A percentile compares a stretch with the other conserved stretches of the same genome.
phyloP scores from a whole-genome alignment of 768 basidiomycete genomes.

The Phlebiopsis flavidoalba region DNA sequence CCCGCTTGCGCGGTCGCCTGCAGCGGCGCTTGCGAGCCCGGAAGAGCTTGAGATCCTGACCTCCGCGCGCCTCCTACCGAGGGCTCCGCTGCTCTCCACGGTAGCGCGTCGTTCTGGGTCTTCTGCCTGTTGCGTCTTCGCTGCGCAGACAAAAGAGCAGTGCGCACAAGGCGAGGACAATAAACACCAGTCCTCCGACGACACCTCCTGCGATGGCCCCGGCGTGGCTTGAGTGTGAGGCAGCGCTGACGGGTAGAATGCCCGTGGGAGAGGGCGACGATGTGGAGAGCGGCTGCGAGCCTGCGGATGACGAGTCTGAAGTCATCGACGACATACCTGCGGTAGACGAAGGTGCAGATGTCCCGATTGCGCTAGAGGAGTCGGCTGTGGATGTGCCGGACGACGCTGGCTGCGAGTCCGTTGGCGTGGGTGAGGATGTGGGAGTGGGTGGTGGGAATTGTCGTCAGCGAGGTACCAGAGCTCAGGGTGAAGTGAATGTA shows the following conservation, averaged over 20 bases:
- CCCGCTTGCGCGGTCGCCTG: background rate
- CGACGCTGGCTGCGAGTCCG: background rate
- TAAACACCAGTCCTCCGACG: slow-evolving; percentile 39
- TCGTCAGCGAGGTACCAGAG: background rate
- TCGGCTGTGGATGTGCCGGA: background rate
- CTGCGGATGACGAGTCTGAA: background rate
- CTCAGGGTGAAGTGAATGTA: background rate
- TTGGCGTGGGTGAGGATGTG: background rate
- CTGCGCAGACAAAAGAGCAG: slow-evolving; percentile 16
- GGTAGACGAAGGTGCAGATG: background rate
- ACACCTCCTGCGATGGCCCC: slow-evolving; percentile 48
- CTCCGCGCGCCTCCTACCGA: background rate
- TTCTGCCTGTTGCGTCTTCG: background rate
- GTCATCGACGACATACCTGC: background rate
- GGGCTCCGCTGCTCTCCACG: background rate
- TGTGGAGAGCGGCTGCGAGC: background rate
- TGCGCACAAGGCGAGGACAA: slow-evolving; percentile 30
- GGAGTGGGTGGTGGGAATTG: background rate
- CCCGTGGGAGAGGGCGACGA: slow-evolving; percentile 10
- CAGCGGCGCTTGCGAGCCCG: background rate
- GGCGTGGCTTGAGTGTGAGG: slow-evolving; percentile 20
- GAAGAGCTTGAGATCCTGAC: slow-evolving; percentile 5
- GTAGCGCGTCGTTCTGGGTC: background rate
- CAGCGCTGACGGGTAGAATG: slow-evolving; percentile 8
- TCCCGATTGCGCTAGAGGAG: background rate